Percentiles rank a stretch among this genome's conserved stretches.
phyloP scores from a whole-genome alignment of 768 basidiomycete genomes.

The Termitomyces sp. region DNA sequence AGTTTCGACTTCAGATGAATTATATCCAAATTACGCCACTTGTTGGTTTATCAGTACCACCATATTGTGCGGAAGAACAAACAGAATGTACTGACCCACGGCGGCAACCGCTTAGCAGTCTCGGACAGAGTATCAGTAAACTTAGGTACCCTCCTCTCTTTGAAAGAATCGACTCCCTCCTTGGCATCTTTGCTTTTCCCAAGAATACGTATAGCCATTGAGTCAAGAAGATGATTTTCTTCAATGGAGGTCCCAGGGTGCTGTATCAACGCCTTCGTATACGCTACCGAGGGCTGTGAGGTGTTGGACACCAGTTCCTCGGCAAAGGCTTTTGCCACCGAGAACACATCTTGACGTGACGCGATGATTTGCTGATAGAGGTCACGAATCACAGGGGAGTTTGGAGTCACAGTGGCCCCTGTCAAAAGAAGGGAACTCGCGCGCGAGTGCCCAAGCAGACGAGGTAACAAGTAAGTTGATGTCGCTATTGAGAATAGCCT shows the following conservation, averaged over 20 bases:
- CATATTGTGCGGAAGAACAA: neutral
- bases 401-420: slow-evolving; percentile 39
- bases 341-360: slow-evolving; percentile 48
- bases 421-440: slow-evolving; percentile 50
- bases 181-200: slow-evolving; percentile 36
- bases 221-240: slow-evolving; percentile 53
- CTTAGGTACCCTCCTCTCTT: slow-evolving; percentile 39
- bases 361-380: slow-evolving; percentile 47
- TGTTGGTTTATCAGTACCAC: neutral
- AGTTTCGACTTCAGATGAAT: slow-evolving; percentile 15
- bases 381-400: slow-evolving; percentile 37
- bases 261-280: slow-evolving; percentile 49
- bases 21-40: slow-evolving; percentile 17
- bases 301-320: slow-evolving; percentile 48
- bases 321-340: slow-evolving; percentile 48
- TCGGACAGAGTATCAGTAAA: slow-evolving; percentile 43
- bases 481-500: slow-evolving; percentile 21
- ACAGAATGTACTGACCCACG: slow-evolving; percentile 41
- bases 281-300: slow-evolving; percentile 47
- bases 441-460: slow-evolving; percentile 48
- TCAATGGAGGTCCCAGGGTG: slow-evolving; percentile 47
- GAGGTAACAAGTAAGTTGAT: slow-evolving; percentile 50
- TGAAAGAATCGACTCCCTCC: slow-evolving; percentile 49
- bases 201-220: slow-evolving; percentile 40
- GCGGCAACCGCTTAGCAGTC: slow-evolving; percentile 38